phyloP scores from a whole-genome alignment of 129 eudicot genomes.

The Sambucus nigra region DNA sequence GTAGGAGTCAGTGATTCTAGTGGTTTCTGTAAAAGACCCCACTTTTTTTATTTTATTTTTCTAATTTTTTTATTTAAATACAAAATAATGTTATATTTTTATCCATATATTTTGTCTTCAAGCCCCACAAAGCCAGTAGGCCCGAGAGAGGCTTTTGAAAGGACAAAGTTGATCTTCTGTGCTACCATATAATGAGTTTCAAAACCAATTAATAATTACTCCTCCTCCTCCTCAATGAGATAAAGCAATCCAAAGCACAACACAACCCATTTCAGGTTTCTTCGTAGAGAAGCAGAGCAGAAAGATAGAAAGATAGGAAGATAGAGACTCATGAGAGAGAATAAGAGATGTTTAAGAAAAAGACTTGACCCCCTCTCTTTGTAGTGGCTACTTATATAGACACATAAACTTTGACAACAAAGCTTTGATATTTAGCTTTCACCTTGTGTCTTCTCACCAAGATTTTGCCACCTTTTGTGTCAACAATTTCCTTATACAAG shows the following conservation, averaged over 20 bases:
- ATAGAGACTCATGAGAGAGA: slow-evolving; percentile 38
- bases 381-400: slow-evolving; percentile 30
- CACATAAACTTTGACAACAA: slow-evolving; percentile 45
- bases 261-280: slow-evolving; percentile 36
- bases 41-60: slow-evolving; percentile 9
- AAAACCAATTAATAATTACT: slow-evolving; percentile 21
- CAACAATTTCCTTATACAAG: no score
- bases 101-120: slow-evolving; percentile 36
- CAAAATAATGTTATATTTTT: slow-evolving; percentile 6
- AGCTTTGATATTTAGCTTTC: slow-evolving; percentile 51
- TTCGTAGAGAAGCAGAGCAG: slow-evolving; percentile 40
- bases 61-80: slow-evolving; percentile 2
- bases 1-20: slow-evolving; percentile 74
- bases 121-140: slow-evolving; percentile 57
- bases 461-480: slow-evolving; percentile 10
- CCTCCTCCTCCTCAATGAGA: slow-evolving; percentile 1
- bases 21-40: slow-evolving; percentile 60
- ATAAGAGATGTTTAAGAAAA: slow-evolving; percentile 29
- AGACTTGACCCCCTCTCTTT: slow-evolving; percentile 35
- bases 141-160: slow-evolving; percentile 33
- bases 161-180: slow-evolving; percentile 62
- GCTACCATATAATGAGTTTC: slow-evolving; percentile 34
- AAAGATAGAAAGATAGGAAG: slow-evolving; percentile 8
- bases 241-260: slow-evolving; percentile 16
- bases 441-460: slow-evolving; percentile 6